Base-by-base conservation (phyloP, 495 filamentous ascomycete genomes). In the Xylaria grammica region DNA sequence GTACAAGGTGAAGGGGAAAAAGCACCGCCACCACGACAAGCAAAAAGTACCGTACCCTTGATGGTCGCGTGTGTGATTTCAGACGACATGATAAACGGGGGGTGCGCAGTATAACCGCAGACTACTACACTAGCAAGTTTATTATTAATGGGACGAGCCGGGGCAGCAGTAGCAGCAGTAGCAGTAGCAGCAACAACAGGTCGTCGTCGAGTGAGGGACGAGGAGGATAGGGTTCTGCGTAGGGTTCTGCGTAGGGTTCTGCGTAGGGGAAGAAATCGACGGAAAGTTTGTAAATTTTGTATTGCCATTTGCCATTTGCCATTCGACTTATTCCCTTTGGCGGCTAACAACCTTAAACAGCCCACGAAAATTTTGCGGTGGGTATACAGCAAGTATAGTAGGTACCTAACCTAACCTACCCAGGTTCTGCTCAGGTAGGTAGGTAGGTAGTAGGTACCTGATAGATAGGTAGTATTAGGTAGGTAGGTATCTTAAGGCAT, bases 11-110 rank as follows among this genome's bases (percentile, higher is more conserved):
- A 19, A 26, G 20, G 6, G 20, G 19, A 38, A 42, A 7, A 42
- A 56, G 20, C 34, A 40, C 27, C 40, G 13, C 11, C 54, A 49
- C 40, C 24, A 36, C 57, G 8, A 45, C 30, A 22, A 46, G 20
- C 30, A 50, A 46, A n/a, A 53, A 45, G 38, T 61, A 75, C n/a
- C 75, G 42, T 75, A 81, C 80, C 79, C 69, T 84, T 78, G 79
- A 88, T 88, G 68, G 85, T 89, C 71, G 78, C 77, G 79, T 89
- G 87, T 7, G 74, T 77, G 69, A 87, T 83, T 69, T 86, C 82
- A 60, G 63, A 73, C 42, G 75, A 74, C 77, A 81, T 82, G 30
- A 65, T 57, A 30, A 52, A 58, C 15, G 53, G 63, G 50, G 42
- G 4, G 40, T 45, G 15, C 1, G 60, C 34, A 11, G 26, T n/a